Evolutionary conservation across 148 eudicot genomes (phyloP).

Genomic region (Fagopyrum esculentum): DNA sequence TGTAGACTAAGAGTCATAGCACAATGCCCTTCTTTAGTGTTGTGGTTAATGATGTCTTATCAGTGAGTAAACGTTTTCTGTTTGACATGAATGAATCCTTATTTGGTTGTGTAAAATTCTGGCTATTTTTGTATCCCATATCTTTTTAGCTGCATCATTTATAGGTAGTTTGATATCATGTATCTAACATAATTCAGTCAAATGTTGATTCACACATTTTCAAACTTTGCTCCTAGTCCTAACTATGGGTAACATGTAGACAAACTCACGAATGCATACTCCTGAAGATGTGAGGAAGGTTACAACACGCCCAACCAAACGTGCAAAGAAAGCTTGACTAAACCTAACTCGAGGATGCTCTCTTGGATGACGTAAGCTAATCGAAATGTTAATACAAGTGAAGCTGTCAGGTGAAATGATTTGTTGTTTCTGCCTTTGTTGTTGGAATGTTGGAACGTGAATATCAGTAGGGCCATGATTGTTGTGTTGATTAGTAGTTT

Average conservation of each 20-base stretch:
- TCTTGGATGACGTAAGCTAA: background rate
- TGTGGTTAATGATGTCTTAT: background rate
- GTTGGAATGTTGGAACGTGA: background rate
- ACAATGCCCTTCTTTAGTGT: background rate
- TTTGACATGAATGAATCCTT: background rate
- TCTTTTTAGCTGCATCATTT: background rate
- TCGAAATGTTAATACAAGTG: background rate
- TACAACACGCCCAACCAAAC: conserved; percentile 47
- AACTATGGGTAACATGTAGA: conserved; percentile 11
- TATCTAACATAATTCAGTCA: background rate
- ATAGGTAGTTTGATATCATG: background rate
- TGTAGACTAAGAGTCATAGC: background rate
- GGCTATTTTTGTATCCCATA: background rate
- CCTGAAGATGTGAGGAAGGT: conserved; percentile 46
- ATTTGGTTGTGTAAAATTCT: background rate
- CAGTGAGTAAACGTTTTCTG: background rate
- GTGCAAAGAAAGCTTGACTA: conserved; percentile 19
- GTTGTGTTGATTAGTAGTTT: too few relatives aligned
- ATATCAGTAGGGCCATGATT: background rate
- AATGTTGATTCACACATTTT: background rate
- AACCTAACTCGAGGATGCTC: background rate
- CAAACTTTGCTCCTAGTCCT: background rate
- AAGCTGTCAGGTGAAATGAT: background rate
- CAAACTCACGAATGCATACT: conserved; percentile 25
- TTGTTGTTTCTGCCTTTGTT: background rate